Base-by-base conservation (phyloP, 345 rosid species). In the Pistacia atlantica region DNA sequence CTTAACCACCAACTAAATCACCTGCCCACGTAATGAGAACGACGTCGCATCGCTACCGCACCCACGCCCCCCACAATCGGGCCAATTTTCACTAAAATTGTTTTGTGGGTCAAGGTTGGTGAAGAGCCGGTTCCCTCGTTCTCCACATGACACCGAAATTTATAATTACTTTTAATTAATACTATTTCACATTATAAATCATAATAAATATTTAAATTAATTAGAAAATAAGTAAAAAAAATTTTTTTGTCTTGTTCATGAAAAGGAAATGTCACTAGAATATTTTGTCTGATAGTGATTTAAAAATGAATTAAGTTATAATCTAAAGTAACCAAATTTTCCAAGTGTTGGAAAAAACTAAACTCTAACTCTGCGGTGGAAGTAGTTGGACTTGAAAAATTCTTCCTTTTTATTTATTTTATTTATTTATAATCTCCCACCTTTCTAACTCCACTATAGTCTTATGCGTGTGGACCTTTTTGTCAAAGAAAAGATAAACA, bases 391-490 rank as follows among this genome's bases (percentile, higher is more conserved):
- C 73, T 13, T 22, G 56, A 48, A 54, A 38, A 20, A 38, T 76
- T 75, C 69, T 61, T 11, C 37, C 25, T 54, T 0, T n/a, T 11
- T 25, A 16, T 55, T 10, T 31, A 31, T 31, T 31, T 31, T 25
- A 25, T 25, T 25, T 31, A 31, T 31, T 10, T 20, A 18, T 31
- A 31, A 64, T 18, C 8, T 22, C 17, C 31, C 54, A 71, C 14
- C 78, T 31, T 75, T 31, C 65, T 37, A 31, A 57, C 16, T 49
- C 71, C 69, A 74, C 77, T 64, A 37, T 1, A 65, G 77, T 80
- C 83, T 17, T 80, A 20, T 60, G 54, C 83, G 77, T 35, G 86
- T 83, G 79, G 79, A 80, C 86, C 79, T 70, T 74, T 2, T 17
- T 7, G 52, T 54, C 35, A 22, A 1, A 13, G 3, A 11, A 64